Percentiles rank a stretch among this genome's conserved stretches.
These are phyloP conservation scores for Annulohypoxylon bovei DNA, from an alignment of 495 filamentous ascomycete species.

Conservation along the genomic window DNA sequence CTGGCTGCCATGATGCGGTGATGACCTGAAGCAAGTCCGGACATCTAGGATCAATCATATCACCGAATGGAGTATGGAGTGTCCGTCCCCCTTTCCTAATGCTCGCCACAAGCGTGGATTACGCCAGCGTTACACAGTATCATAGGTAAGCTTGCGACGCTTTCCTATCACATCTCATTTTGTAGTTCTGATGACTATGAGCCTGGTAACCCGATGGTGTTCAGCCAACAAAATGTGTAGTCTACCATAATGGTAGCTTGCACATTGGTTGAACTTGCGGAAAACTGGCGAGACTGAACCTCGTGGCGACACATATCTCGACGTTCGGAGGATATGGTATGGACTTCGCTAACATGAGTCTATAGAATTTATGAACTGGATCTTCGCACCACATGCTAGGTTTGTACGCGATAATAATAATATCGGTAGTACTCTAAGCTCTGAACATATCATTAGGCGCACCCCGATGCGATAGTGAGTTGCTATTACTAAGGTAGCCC, in stretches of 20 bases:
- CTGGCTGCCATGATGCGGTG: constrained; percentile 94
- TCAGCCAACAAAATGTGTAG: constrained; percentile 31
- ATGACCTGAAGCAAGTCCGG: constrained; percentile 85
- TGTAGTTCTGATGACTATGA: constrained; percentile 34
- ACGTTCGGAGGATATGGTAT: background rate
- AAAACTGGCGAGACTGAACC: constrained; percentile 36
- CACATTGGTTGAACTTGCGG: constrained; percentile 39
- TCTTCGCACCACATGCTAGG: background rate
- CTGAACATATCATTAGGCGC: background rate
- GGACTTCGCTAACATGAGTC: constrained; percentile 17
- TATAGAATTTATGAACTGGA: constrained; percentile 8
- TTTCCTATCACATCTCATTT: constrained; percentile 4
- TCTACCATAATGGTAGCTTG: constrained; percentile 23
- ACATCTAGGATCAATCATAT: constrained; percentile 44
- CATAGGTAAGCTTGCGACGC: constrained; percentile 19
- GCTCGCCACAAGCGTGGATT: constrained; percentile 5
- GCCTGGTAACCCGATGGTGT: constrained; percentile 41
- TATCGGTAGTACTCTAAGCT: background rate
- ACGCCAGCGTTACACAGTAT: background rate
- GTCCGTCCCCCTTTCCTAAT: background rate
- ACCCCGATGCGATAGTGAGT: background rate
- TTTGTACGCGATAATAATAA: background rate
- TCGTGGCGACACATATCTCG: background rate
- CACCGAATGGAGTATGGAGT: constrained; percentile 8
- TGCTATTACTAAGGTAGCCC: background rate